A percentile compares a stretch with the other conserved stretches of the same genome.
phyloP scores from a whole-genome alignment of 768 basidiomycete species.

The Lactifluus volemus region DNA sequence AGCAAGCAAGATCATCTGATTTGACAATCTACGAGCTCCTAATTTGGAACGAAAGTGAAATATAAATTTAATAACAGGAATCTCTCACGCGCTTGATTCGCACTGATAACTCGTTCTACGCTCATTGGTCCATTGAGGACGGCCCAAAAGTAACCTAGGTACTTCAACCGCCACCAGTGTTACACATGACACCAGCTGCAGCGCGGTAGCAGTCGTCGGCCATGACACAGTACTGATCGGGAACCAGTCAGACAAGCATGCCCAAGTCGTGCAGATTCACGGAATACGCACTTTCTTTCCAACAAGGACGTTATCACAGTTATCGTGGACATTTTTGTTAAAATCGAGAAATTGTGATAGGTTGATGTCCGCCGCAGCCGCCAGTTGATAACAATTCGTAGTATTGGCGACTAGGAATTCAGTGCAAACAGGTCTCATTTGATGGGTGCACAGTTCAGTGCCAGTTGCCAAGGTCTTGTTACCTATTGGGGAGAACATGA shows the following conservation, averaged over 20 bases:
- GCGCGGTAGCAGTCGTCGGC: background rate
- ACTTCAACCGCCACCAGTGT: background rate
- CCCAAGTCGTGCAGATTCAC: background rate
- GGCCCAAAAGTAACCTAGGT: no score
- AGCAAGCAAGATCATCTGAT: no score
- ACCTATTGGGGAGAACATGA: background rate
- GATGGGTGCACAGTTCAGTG: background rate
- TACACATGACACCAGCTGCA: background rate
- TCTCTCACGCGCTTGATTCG: no score
- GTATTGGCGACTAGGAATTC: background rate
- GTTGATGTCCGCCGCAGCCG: background rate
- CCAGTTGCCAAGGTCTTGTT: background rate
- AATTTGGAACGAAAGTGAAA: no score
- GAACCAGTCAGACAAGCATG: background rate
- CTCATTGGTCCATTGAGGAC: no score
- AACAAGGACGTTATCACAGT: constrained; percentile 1
- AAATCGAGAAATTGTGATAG: background rate
- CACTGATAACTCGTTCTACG: no score
- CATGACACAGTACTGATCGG: constrained; percentile 3
- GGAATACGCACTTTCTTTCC: constrained; percentile 3
- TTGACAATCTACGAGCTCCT: no score
- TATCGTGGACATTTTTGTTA: constrained; percentile 2
- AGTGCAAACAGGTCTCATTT: background rate
- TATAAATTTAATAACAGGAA: no score
- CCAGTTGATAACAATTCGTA: background rate